These are phyloP conservation scores for Amylocarpus encephaloides DNA, from an alignment of 2,329 filamentous ascomycete species.

Conservation along the genomic window DNA sequence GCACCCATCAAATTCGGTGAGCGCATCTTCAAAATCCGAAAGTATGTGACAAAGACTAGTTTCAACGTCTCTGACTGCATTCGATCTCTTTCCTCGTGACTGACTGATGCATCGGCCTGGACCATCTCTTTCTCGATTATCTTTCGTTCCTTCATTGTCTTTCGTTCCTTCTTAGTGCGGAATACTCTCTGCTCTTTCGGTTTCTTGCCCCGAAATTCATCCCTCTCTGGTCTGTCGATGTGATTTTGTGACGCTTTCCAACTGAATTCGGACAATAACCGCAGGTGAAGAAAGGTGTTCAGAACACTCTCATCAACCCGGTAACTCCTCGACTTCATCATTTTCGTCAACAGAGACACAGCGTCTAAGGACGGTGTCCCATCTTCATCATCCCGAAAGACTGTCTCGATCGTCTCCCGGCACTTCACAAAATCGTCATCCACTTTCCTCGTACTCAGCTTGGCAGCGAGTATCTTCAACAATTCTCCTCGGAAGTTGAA, in stretches of 20 bases:
- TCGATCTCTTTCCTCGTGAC: slow-evolving; percentile 84
- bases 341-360: slow-evolving; percentile 77
- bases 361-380: slow-evolving; percentile 83
- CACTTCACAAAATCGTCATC: slow-evolving; percentile 75
- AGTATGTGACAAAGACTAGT: slow-evolving; percentile 91
- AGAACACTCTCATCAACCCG: slow-evolving; percentile 76
- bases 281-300: slow-evolving; percentile 85
- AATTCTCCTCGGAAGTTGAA: slow-evolving; percentile 94
- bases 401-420: slow-evolving; percentile 66
- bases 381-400: slow-evolving; percentile 85
- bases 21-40: slow-evolving; percentile 82
- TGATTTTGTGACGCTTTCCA: slow-evolving; percentile 74
- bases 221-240: slow-evolving; percentile 53
- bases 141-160: slow-evolving; percentile 79
- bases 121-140: slow-evolving; percentile 87
- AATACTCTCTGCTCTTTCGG: slow-evolving; percentile 74
- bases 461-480: slow-evolving; percentile 78
- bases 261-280: slow-evolving; percentile 80
- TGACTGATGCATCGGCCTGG: slow-evolving; percentile 83
- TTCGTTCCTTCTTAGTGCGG: slow-evolving; percentile 80
- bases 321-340: slow-evolving; percentile 88
- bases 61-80: slow-evolving; percentile 96
- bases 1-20: slow-evolving; percentile 88
- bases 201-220: slow-evolving; percentile 44
- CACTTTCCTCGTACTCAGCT: slow-evolving; percentile 65